Conservation (phyloP, 139 green algal genomes). For the Bryopsis sp. region DNA sequence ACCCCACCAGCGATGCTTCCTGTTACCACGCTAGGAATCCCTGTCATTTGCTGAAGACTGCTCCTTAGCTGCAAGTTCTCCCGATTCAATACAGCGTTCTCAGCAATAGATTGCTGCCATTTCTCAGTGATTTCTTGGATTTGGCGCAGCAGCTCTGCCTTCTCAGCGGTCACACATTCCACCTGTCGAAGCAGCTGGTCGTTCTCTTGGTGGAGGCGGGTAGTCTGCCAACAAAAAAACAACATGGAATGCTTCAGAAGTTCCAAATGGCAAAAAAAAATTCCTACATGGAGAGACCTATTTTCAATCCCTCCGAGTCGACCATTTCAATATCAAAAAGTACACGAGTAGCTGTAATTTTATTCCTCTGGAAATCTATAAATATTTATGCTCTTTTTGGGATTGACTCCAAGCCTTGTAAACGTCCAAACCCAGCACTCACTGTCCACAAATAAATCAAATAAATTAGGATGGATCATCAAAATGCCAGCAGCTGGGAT, state of each 20-base stretch:
- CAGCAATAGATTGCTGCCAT: constrained; percentile 33
- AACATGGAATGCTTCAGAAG: not conserved
- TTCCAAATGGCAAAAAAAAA: not conserved
- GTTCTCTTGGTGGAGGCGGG: constrained; percentile 24
- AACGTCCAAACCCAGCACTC: too few relatives aligned
- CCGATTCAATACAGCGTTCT: constrained; percentile 33
- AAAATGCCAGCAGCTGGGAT: too few relatives aligned
- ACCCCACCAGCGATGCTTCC: too few relatives aligned
- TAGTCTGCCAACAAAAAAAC: constrained; percentile 13
- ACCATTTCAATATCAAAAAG: not conserved
- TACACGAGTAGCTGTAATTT: too few relatives aligned
- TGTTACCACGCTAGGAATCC: too few relatives aligned
- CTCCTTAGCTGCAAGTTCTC: constrained; percentile 30
- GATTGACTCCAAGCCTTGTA: too few relatives aligned
- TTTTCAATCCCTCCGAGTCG: not conserved
- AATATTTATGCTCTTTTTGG: too few relatives aligned
- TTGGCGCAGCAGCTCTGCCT: constrained; percentile 30
- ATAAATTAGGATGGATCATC: too few relatives aligned
- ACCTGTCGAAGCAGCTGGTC: constrained; percentile 27
- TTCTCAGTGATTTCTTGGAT: constrained; percentile 36
- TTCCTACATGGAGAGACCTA: not conserved
- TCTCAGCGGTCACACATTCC: constrained; percentile 28
- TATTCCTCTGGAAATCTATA: too few relatives aligned
- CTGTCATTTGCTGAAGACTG: not conserved
- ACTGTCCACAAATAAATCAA: too few relatives aligned